A percentile compares a stretch with the other conserved stretches of the same genome.
phyloP scores from a whole-genome alignment of 176 grass and related monocot species.

The Aechmea fasciata region DNA sequence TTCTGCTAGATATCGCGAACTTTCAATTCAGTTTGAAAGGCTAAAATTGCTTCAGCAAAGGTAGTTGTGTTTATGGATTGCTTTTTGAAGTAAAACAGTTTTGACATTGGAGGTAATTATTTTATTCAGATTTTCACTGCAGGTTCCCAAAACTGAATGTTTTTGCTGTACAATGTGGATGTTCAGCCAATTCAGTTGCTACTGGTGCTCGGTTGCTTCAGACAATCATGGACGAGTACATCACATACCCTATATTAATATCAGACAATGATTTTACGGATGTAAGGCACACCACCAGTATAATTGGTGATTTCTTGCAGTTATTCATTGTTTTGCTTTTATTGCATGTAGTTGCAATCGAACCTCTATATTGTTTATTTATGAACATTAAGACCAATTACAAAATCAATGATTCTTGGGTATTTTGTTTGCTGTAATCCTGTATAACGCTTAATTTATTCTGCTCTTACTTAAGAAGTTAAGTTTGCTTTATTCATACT shows the following conservation, averaged over 20 bases:
- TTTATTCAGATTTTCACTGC: slow-evolving; percentile 21
- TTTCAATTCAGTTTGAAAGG: slow-evolving; percentile 29
- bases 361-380: neutral
- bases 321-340: slow-evolving; percentile 7
- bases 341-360: neutral
- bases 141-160: slow-evolving; percentile 41
- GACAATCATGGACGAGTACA: slow-evolving; percentile 31
- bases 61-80: slow-evolving; percentile 18
- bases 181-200: slow-evolving; percentile 29
- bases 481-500: too few species aligned
- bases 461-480: too few species aligned
- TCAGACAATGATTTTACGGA: slow-evolving; percentile 36
- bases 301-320: neutral
- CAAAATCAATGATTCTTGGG: too few species aligned
- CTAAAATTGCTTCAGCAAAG: slow-evolving; percentile 56
- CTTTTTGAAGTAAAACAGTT: neutral
- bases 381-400: neutral
- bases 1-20: slow-evolving; percentile 6
- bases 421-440: too few species aligned
- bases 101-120: slow-evolving; percentile 2
- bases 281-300: slow-evolving; percentile 28
- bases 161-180: slow-evolving; percentile 37
- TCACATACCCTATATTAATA: slow-evolving; percentile 44
- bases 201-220: slow-evolving; percentile 22
- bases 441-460: too few species aligned